Percentiles rank a stretch among this genome's conserved stretches.
Evolutionary conservation across 306 rosid genomes (phyloP).

Genomic region (Carpinus viminea): DNA sequence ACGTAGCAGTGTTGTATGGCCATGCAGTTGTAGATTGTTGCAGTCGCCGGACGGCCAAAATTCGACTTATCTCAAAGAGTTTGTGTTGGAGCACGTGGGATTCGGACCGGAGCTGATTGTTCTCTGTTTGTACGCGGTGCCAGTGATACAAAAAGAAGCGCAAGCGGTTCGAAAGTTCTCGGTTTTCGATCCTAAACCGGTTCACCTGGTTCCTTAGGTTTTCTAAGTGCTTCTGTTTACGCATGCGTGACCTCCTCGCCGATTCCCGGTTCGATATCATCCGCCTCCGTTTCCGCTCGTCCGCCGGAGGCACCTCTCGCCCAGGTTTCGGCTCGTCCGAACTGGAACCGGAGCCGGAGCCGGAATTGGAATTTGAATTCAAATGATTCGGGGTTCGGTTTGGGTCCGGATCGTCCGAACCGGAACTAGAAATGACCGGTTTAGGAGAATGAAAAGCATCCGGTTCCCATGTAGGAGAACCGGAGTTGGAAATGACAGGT

Average conservation of each 20-base stretch:
- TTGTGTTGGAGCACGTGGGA: constrained; percentile 48
- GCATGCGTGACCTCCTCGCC: constrained; percentile 88
- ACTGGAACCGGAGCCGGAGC: not conserved
- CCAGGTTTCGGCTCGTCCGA: constrained; percentile 23
- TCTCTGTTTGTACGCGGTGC: constrained; percentile 51
- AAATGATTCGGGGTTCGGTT: constrained; percentile 10
- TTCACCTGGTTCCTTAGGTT: constrained; percentile 74
- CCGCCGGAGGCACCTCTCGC: constrained; percentile 24
- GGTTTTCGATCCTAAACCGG: constrained; percentile 64
- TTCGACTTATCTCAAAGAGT: constrained; percentile 46
- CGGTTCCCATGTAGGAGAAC: constrained; percentile 19
- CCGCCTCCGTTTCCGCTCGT: constrained; percentile 70
- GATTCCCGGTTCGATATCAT: constrained; percentile 95
- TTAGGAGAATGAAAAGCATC: constrained; percentile 9
- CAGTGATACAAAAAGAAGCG: constrained; percentile 40
- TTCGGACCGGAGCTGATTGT: constrained; percentile 60
- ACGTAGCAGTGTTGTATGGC: constrained; percentile 52
- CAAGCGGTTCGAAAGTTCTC: constrained; percentile 60
- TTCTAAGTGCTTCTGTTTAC: constrained; percentile 84
- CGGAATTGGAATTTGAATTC: constrained; percentile 17
- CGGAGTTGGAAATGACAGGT: constrained; percentile 42
- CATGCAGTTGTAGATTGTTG: constrained; percentile 49
- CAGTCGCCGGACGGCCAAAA: constrained; percentile 55
- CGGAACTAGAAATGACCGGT: constrained; percentile 23
- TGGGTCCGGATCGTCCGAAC: constrained; percentile 44